Conservation (phyloP, 2,329 filamentous ascomycete genomes). For the Colletotrichum sp. region DNA sequence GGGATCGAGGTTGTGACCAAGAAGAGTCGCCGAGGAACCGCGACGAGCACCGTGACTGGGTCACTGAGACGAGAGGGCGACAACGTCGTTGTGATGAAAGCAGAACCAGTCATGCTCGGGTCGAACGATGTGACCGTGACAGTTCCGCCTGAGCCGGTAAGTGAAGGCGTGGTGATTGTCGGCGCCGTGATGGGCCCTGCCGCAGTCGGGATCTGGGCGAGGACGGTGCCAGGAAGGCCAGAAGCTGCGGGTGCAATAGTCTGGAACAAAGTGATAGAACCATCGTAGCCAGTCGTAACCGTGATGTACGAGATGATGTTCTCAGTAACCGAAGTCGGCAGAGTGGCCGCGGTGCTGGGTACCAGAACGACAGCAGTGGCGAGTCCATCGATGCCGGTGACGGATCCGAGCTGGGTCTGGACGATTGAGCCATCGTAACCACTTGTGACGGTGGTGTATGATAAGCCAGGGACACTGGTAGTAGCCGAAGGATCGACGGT, state of each 20-base stretch:
- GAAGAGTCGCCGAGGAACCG: background rate
- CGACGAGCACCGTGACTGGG: background rate
- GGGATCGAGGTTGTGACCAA: background rate
- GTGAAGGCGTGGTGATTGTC: background rate
- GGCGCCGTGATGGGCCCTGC: background rate
- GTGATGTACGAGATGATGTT: constrained; percentile 9
- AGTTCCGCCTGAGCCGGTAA: background rate
- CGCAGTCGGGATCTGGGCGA: constrained; percentile 4
- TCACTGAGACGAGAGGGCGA: background rate
- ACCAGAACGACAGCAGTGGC: background rate
- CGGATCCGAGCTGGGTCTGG: background rate
- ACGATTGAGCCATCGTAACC: background rate
- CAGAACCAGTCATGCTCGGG: background rate
- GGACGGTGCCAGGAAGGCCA: constrained; percentile 6
- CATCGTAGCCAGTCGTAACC: constrained; percentile 2
- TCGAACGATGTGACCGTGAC: background rate
- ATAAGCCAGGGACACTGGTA: background rate
- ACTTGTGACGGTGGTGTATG: constrained; percentile 8
- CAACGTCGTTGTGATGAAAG: background rate
- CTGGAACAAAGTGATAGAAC: background rate
- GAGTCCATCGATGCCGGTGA: constrained; percentile 1
- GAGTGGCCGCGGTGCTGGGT: background rate
- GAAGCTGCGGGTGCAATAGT: constrained; percentile 6
- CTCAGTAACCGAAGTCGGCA: background rate
- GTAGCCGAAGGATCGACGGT: background rate